Conservation (phyloP, 305 asterid genomes). For the Solanum hybrid region DNA sequence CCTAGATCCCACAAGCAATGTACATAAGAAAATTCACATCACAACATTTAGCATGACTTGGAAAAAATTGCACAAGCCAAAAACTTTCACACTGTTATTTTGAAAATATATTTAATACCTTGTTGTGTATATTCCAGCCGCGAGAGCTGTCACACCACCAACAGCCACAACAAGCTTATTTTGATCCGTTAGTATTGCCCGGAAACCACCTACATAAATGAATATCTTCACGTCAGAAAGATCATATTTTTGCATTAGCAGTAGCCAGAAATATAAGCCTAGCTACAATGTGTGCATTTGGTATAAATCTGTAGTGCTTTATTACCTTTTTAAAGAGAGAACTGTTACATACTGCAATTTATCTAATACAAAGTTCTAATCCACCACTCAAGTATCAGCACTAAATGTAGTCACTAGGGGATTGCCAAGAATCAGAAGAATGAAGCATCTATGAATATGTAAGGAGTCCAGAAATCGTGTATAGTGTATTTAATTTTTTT, state of each 20-base stretch:
- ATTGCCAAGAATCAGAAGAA: neutral
- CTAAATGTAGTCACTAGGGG: neutral
- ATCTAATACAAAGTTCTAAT: neutral
- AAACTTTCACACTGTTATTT: neutral
- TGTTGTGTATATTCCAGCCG: constrained; percentile 93
- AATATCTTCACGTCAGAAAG: neutral
- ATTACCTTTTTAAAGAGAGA: neutral
- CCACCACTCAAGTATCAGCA: neutral
- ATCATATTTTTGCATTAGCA: neutral
- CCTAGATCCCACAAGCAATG: neutral
- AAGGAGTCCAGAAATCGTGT: neutral
- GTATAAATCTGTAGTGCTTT: neutral
- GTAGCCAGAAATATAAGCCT: neutral
- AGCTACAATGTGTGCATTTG: neutral
- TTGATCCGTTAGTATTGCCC: constrained; percentile 81
- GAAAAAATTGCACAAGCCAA: neutral
- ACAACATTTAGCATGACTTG: neutral
- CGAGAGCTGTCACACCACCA: constrained; percentile 93
- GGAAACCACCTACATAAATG: constrained; percentile 62
- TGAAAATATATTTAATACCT: constrained; percentile 38
- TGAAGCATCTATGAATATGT: neutral
- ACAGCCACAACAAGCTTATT: constrained; percentile 90
- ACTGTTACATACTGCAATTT: neutral
- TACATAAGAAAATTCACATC: neutral
- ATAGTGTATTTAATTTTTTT: neutral